Evolutionary conservation across 352 stramenopile species (phyloP).

Genomic region (Phytophthora pisi): DNA sequence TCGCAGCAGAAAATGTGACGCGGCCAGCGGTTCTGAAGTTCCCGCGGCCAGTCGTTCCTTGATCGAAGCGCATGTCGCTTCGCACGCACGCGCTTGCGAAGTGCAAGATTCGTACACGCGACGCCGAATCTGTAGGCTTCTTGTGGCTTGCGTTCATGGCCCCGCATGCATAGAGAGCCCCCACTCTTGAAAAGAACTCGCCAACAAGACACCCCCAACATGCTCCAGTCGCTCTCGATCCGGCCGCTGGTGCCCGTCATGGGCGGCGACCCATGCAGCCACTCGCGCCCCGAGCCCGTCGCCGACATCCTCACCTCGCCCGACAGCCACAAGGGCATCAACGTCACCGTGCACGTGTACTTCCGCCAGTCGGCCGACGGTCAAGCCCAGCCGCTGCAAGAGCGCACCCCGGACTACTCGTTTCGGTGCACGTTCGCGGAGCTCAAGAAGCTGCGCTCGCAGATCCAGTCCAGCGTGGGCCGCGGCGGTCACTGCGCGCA

Average conservation of each 20-base stretch:
- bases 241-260: slow-evolving; percentile 31
- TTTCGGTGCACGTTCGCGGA: slow-evolving; percentile 35
- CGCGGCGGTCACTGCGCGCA: slow-evolving; percentile 32
- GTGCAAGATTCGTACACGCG: slow-evolving; percentile 27
- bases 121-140: slow-evolving; percentile 9
- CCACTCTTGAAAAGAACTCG: slow-evolving; percentile 29
- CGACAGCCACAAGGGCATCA: slow-evolving; percentile 32
- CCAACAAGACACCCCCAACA: slow-evolving; percentile 11
- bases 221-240: slow-evolving; percentile 46
- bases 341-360: slow-evolving; percentile 35
- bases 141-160: slow-evolving; percentile 27
- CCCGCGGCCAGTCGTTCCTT: slow-evolving; percentile 23
- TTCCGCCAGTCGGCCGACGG: slow-evolving; percentile 12
- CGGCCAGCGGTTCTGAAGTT: slow-evolving; percentile 12
- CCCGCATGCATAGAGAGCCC: background rate
- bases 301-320: slow-evolving; percentile 25
- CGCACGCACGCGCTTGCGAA: slow-evolving; percentile 22
- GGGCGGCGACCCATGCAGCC: slow-evolving; percentile 25
- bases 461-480: slow-evolving; percentile 31
- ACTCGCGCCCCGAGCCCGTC: slow-evolving; percentile 31
- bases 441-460: slow-evolving; percentile 38
- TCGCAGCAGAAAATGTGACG: slow-evolving; percentile 31
- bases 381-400: slow-evolving; percentile 11
- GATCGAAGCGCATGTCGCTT: slow-evolving; percentile 21
- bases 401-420: slow-evolving; percentile 32